Conservation (phyloP, 73 alveolate genomes). For the Paraurostyla sp. region DNA sequence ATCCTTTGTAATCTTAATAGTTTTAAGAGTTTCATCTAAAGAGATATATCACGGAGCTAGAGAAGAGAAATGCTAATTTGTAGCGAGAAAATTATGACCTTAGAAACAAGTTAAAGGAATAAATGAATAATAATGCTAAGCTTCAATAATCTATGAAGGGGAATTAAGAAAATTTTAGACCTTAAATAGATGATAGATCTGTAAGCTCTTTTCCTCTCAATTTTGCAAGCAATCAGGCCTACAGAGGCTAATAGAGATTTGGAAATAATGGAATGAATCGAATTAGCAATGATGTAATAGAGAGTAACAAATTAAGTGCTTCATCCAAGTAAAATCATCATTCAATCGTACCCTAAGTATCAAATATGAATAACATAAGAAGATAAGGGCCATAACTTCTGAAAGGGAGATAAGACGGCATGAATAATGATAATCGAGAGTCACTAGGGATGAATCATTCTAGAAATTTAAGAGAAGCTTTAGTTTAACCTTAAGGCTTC, state of each 20-base stretch:
- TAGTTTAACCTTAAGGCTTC: neutral
- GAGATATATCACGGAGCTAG: neutral
- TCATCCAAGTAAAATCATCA: neutral
- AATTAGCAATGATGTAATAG: neutral
- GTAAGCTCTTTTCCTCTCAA: constrained; percentile 14
- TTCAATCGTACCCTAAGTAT: neutral
- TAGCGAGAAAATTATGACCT: constrained; percentile 7
- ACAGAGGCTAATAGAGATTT: neutral
- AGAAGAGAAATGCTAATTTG: neutral
- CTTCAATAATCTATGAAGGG: neutral
- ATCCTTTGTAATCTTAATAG: no score
- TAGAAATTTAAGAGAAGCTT: neutral
- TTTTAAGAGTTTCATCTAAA: constrained; percentile 23
- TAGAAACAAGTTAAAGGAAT: neutral
- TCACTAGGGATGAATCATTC: neutral
- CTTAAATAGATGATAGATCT: constrained; percentile 37
- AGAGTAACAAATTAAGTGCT: constrained; percentile 21
- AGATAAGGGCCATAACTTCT: neutral
- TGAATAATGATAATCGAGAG: neutral
- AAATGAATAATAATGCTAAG: neutral
- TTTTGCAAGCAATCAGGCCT: neutral
- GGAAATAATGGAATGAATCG: neutral
- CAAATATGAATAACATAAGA: neutral
- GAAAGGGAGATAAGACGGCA: neutral
- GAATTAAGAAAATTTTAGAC: neutral